Base-by-base conservation (phyloP, 2,329 filamentous ascomycete species). In the Aspergillus sp. region DNA sequence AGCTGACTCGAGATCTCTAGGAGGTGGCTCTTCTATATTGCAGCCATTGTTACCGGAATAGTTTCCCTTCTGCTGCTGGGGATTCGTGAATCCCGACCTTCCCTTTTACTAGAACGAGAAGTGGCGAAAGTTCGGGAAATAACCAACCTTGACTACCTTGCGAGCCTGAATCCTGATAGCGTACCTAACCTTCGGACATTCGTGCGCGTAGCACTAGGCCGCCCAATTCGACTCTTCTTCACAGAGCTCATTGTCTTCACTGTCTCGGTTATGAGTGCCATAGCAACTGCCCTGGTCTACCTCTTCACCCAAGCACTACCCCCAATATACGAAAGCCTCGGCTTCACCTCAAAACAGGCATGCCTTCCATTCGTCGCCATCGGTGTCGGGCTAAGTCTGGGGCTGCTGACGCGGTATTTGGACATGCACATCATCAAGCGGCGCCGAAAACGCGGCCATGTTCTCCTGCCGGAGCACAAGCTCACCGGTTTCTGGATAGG, bases 231-330 rank as follows among this genome's bases (percentile, higher is more conserved):
- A 6, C 71, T 82, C 6, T 74, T 81, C 55, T 73, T 76, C 61
- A 78, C 74, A 2, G 79, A 82, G 52, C 79, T 80, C 0, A 76
- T 82, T 40, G 75, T 82, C 27, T 72, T 77, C 39, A 66, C 75
- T 40, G 71, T 77, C 11, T 71, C 79, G 0, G 66, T 78, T 21
- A 77, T 82, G 61, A 76, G 72, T 8, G 76, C 76, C 8, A 66
- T 76, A 15, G 73, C 75, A 6, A 79, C 77, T 61, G 77, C 73
- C 0, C 67, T 82, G n/a, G 76, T 82, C 25, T 82, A 82, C 59
- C 73, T 81, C 3, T 79, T 81, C 61, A 77, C 79, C 0, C 78
- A 81, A 67, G 72, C 76, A 0, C 62, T 81, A 6, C 67, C 70
- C 2, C 62, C 70, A 2, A 72, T 81, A 4, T 81, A 78, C 62